Base-by-base conservation (phyloP, 2,329 filamentous ascomycete species). In the Pyrenochaeta sp. region DNA sequence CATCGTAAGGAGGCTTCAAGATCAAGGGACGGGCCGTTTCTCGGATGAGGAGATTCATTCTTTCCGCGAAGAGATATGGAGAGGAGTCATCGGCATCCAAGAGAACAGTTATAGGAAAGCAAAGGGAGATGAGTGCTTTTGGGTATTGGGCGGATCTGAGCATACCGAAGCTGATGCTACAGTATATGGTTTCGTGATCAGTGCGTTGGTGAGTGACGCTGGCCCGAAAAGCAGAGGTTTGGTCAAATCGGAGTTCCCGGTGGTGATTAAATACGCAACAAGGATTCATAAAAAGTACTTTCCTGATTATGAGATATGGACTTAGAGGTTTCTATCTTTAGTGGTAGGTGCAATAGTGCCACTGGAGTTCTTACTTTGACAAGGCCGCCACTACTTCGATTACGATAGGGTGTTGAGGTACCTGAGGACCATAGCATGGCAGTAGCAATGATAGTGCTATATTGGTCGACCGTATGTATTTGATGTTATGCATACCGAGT, bases 141-240 rank as follows among this genome's bases (percentile, higher is more conserved):
- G 86, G 85, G 66, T 83, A 1, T 68, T 87, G 11, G 85, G 84
- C 1, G 81, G 83, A 0, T 60, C 78, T 0, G 60, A 69, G 2
- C 85, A 85, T 3, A 85, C 82, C 0, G 85, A 89, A 60, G 83
- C 78, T 0, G 86, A 89, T 67, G 76, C 82, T 1, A 76, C 76
- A 0, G 40, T 89, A 4, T 89, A 83, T 71, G 86, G 83, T 0
- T 87, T 88, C 60, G 72, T 87, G 31, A 73, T 76, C 12, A 81
- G 81, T n/a, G 75, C 74, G 1, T 67, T 88, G 56, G 64, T 85
- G 2, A 83, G 79, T 57, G 75, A 75, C 14, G 82, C 84, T 83
- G 62, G 72, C 2, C 85, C 84, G 0, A 77, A 77, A 12, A 82
- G 81, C 3, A 75, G 72, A 47, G 64, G 72, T 21, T 67, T 83